These are phyloP conservation scores for Silene conica DNA, from an alignment of 148 eudicot species.

Conservation along the genomic window DNA sequence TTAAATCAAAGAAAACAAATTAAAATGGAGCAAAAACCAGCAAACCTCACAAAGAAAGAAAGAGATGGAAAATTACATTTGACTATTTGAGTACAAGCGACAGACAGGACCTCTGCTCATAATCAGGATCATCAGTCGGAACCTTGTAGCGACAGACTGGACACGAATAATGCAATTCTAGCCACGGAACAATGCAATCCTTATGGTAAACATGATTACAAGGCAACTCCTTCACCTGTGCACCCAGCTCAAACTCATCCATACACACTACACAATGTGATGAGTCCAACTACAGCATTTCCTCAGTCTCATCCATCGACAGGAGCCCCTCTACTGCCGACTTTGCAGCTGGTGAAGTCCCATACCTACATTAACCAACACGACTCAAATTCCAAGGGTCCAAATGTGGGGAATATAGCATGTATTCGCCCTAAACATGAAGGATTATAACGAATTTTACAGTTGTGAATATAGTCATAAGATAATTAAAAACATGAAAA, in stretches of 20 bases:
- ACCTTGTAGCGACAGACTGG: constrained; percentile 72
- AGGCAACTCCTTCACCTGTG: constrained; percentile 51
- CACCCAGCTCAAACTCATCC: constrained; percentile 47
- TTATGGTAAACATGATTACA: constrained; percentile 62
- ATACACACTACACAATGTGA: constrained; percentile 62
- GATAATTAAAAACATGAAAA: no score
- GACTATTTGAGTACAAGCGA: not conserved
- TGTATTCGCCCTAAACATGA: no score
- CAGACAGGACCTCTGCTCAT: constrained; percentile 33
- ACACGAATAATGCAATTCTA: constrained; percentile 72
- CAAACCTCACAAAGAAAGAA: not conserved
- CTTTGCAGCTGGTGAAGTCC: constrained; percentile 69
- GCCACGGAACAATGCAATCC: constrained; percentile 64
- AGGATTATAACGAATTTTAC: no score
- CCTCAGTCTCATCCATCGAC: constrained; percentile 34
- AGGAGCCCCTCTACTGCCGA: constrained; percentile 42
- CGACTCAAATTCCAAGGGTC: not conserved
- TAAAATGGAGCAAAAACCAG: not conserved
- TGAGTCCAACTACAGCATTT: constrained; percentile 34
- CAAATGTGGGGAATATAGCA: no score
- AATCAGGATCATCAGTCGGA: constrained; percentile 75
- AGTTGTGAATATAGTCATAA: no score
- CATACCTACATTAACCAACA: constrained; percentile 32
- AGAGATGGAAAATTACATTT: constrained; percentile 2
- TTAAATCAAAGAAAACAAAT: not conserved